Percentiles rank a stretch among this genome's conserved stretches.
These are phyloP conservation scores for Guillardia theta DNA, from an alignment of 78 protist genomes.

Conservation along the genomic window DNA sequence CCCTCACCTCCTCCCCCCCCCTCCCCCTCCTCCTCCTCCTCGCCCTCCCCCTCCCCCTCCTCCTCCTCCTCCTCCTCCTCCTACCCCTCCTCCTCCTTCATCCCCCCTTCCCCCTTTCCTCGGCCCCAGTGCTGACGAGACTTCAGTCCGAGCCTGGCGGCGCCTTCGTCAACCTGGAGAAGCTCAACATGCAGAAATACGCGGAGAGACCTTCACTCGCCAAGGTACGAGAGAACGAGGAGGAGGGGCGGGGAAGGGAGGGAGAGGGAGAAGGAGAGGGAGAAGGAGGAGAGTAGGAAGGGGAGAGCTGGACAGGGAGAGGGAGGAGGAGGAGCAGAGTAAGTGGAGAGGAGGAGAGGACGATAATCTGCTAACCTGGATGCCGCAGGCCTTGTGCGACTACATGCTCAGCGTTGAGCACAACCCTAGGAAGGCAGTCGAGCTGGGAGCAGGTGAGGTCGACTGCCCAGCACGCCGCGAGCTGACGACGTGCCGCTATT, in stretches of 20 bases:
- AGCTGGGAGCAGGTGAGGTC: constrained; percentile 68
- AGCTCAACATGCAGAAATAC: constrained; percentile 67
- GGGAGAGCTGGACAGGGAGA: not conserved
- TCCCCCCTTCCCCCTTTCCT: not conserved
- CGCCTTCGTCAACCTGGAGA: constrained; percentile 60
- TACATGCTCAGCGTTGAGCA: constrained; percentile 68
- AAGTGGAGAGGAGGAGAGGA: too few species aligned
- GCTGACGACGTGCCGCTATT: too few species aligned
- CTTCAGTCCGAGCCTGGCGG: constrained; percentile 50
- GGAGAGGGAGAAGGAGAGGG: not conserved
- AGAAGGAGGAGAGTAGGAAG: not conserved
- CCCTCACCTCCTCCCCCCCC: not conserved
- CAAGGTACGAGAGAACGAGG: not conserved
- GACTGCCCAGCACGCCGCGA: too few species aligned
- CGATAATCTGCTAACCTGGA: too few species aligned
- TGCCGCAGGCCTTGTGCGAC: constrained; percentile 60
- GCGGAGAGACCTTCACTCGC: constrained; percentile 74
- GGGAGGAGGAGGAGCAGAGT: too few species aligned
- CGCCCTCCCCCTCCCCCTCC: not conserved
- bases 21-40: not conserved
- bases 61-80: not conserved
- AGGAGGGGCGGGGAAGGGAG: not conserved
- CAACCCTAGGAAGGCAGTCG: constrained; percentile 71
- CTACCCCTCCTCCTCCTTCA: not conserved
- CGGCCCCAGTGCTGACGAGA: too few species aligned